Percentiles rank a stretch among this genome's conserved stretches.
These are phyloP conservation scores for Pelargonium myrrhifolium DNA, from an alignment of 441 rosid genomes.

Conservation along the genomic window DNA sequence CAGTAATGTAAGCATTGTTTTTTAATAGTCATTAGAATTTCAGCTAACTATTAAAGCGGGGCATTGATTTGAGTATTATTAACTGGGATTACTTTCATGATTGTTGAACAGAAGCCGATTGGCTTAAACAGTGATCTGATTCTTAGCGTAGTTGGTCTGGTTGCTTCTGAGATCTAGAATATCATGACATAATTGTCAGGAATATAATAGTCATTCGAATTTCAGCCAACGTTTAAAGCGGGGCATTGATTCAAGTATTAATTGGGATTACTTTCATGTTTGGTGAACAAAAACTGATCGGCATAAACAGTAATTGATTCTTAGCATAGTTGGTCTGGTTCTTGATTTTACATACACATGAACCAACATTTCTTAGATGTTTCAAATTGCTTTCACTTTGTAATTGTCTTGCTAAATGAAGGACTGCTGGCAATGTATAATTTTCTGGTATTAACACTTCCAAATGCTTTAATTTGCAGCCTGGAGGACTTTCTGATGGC, in stretches of 20 bases:
- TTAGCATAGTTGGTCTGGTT: background rate
- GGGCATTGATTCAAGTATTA: background rate
- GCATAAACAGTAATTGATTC: background rate
- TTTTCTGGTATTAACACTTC: background rate
- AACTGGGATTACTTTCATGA: background rate
- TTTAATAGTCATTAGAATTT: background rate
- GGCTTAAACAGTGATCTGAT: background rate
- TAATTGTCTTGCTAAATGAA: background rate
- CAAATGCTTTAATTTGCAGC: slow-evolving; percentile 35
- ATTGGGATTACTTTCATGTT: background rate
- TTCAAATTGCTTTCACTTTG: background rate
- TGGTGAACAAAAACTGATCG: no score
- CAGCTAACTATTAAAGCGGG: background rate
- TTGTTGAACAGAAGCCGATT: no score
- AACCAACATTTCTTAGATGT: background rate
- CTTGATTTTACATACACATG: background rate
- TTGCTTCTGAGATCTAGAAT: background rate
- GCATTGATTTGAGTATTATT: background rate
- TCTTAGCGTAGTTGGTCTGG: background rate
- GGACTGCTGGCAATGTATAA: background rate
- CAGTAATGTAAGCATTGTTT: background rate
- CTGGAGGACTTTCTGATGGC: slow-evolving; percentile 55
- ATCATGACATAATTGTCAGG: no score
- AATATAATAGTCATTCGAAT: no score
- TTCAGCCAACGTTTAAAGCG: no score